These are phyloP conservation scores for Castanea crenata DNA, from an alignment of 306 rosid species.

Conservation along the genomic window DNA sequence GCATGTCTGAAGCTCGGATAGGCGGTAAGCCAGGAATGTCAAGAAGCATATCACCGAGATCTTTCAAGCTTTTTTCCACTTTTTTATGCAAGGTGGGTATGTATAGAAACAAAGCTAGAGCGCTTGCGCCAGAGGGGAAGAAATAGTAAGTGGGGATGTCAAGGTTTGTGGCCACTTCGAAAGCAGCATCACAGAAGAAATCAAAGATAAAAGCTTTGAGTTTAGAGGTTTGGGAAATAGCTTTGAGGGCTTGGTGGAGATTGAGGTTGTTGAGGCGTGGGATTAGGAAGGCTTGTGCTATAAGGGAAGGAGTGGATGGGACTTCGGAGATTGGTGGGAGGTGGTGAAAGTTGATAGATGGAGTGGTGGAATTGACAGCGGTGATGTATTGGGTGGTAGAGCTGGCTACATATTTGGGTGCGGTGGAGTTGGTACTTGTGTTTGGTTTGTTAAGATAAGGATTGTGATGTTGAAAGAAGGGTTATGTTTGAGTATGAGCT, in stretches of 20 bases:
- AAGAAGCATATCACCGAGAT: not conserved
- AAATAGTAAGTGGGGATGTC: not conserved
- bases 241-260: not conserved
- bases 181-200: not conserved
- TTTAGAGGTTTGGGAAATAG: not conserved
- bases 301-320: not conserved
- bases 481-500: slow-evolving; percentile 12
- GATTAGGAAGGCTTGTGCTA: not conserved
- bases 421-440: not conserved
- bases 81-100: not conserved
- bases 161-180: not conserved
- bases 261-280: not conserved
- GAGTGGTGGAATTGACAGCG: not conserved
- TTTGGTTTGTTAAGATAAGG: not conserved
- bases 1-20: not conserved
- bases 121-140: not conserved
- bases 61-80: not conserved
- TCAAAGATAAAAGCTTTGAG: not conserved
- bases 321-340: not conserved
- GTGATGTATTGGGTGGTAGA: slow-evolving; percentile 6
- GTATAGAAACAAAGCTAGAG: not conserved
- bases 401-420: not conserved
- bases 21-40: not conserved
- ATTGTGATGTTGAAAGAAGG: not conserved
- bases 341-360: not conserved